These are phyloP conservation scores for Salix koriyanagi DNA, from an alignment of 345 rosid species.

Conservation along the genomic window DNA sequence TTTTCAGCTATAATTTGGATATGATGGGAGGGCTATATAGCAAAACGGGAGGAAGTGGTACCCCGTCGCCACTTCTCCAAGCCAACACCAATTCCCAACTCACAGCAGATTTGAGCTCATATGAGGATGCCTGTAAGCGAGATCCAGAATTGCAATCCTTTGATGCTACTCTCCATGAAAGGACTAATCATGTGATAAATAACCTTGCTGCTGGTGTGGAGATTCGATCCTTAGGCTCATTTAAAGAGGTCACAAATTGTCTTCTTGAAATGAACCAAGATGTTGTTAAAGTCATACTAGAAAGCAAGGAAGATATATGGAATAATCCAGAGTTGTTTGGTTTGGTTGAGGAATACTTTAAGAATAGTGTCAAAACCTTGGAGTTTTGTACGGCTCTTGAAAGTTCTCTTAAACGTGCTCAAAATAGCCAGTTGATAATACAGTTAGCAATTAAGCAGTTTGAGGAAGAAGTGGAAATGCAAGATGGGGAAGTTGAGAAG, in stretches of 20 bases:
- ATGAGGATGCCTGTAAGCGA: slow-evolving; percentile 63
- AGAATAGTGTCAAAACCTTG: slow-evolving; percentile 53
- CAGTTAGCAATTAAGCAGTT: slow-evolving; percentile 58
- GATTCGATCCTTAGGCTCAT: slow-evolving; percentile 61
- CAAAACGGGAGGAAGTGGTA: slow-evolving; percentile 19
- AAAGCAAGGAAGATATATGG: slow-evolving; percentile 72
- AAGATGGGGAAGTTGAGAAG: slow-evolving; percentile 28
- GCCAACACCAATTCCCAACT: slow-evolving; percentile 32
- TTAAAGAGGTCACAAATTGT: slow-evolving; percentile 59
- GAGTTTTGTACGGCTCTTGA: slow-evolving; percentile 77
- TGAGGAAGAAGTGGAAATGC: slow-evolving; percentile 45
- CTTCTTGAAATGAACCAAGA: slow-evolving; percentile 87
- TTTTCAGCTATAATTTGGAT: neutral
- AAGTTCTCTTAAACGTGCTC: slow-evolving; percentile 60
- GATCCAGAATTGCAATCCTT: slow-evolving; percentile 70
- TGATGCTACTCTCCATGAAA: slow-evolving; percentile 54
- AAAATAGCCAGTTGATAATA: slow-evolving; percentile 59
- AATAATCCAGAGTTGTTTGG: slow-evolving; percentile 50
- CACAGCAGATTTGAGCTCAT: slow-evolving; percentile 51
- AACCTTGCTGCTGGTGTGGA: slow-evolving; percentile 54
- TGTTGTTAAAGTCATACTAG: slow-evolving; percentile 62
- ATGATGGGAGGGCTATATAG: slow-evolving; percentile 52
- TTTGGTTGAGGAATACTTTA: slow-evolving; percentile 68
- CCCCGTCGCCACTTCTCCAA: slow-evolving; percentile 24
- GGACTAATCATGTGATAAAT: slow-evolving; percentile 56